A percentile compares a stretch with the other conserved stretches of the same genome.
These are phyloP conservation scores for Pleurotus platypus DNA, from an alignment of 768 basidiomycete species.

Conservation along the genomic window DNA sequence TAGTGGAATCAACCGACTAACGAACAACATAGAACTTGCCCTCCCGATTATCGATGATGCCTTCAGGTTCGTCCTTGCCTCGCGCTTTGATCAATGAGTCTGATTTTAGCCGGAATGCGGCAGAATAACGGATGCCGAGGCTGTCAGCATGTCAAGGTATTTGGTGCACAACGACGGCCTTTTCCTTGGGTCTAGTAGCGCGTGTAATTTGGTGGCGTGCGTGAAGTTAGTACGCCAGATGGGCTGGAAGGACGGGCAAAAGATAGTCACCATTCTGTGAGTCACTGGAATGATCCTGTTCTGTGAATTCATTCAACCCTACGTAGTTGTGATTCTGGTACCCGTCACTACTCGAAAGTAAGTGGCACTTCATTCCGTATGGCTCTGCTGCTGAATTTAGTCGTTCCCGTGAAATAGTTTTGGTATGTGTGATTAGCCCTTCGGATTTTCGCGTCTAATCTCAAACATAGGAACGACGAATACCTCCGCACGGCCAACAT, in stretches of 20 bases:
- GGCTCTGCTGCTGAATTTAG: background rate
- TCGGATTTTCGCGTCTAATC: background rate
- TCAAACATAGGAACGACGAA: slow-evolving; percentile 43
- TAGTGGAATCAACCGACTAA: slow-evolving; percentile 92
- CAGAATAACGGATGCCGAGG: slow-evolving; percentile 91
- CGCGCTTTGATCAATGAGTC: background rate
- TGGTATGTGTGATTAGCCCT: slow-evolving; percentile 29
- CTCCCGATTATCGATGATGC: slow-evolving; percentile 86
- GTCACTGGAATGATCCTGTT: slow-evolving; percentile 16
- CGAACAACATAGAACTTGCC: slow-evolving; percentile 85
- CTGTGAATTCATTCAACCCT: background rate
- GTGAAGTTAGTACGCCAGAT: slow-evolving; percentile 72
- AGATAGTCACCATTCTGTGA: slow-evolving; percentile 84
- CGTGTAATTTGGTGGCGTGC: slow-evolving; percentile 93
- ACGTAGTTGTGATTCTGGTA: slow-evolving; percentile 83
- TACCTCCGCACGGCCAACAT: slow-evolving; percentile 45
- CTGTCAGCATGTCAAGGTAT: slow-evolving; percentile 93
- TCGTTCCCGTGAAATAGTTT: slow-evolving; percentile 26
- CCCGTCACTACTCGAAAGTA: slow-evolving; percentile 91
- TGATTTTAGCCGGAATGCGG: background rate
- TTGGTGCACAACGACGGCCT: slow-evolving; percentile 88
- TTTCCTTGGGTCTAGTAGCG: slow-evolving; percentile 94
- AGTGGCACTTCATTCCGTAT: slow-evolving; percentile 11
- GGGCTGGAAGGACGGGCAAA: slow-evolving; percentile 66
- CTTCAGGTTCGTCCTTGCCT: slow-evolving; percentile 53